phyloP scores from a whole-genome alignment of 305 asterid genomes.

The Ruellia speciosa region DNA sequence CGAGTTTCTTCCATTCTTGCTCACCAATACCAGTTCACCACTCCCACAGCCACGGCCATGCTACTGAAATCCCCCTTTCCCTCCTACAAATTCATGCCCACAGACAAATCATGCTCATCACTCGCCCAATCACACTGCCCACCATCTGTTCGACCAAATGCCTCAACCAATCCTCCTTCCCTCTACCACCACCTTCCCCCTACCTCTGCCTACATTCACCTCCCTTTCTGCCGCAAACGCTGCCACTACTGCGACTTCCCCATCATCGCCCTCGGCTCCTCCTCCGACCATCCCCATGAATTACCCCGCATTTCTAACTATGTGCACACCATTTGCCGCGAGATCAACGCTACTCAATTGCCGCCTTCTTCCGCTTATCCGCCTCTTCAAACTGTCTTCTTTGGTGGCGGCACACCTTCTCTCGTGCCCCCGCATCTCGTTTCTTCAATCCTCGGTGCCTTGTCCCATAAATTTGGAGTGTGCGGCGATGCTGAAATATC shows the following conservation, averaged over 20 bases:
- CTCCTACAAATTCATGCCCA: no score
- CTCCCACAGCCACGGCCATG: no score
- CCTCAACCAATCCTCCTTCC: slow-evolving; percentile 27
- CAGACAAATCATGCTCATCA: no score
- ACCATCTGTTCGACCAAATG: slow-evolving; percentile 74
- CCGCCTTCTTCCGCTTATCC: slow-evolving; percentile 26
- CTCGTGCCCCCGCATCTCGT: slow-evolving; percentile 77
- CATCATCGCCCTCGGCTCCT: slow-evolving; percentile 75
- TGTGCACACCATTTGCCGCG: slow-evolving; percentile 54
- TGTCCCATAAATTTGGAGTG: slow-evolving; percentile 51
- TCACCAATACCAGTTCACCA: no score
- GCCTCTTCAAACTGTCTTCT: slow-evolving; percentile 76
- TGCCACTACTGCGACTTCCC: slow-evolving; percentile 96
- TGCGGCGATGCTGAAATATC: slow-evolving; percentile 67
- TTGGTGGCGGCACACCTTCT: slow-evolving; percentile 95
- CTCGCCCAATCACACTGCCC: slow-evolving; percentile 13
- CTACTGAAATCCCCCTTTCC: no score
- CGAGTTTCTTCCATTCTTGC: no score
- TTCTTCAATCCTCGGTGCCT: slow-evolving; percentile 43
- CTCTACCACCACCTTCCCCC: slow-evolving; percentile 48
- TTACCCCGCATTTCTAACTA: slow-evolving; percentile 57
- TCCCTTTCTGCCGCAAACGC: slow-evolving; percentile 93
- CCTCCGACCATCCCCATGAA: slow-evolving; percentile 7
- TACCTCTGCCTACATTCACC: slow-evolving; percentile 80
- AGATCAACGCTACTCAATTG: slow-evolving; percentile 48